Evolutionary conservation across 192 early-diverging fungal genomes (phyloP).

Genomic region (Coemansia sp.): DNA sequence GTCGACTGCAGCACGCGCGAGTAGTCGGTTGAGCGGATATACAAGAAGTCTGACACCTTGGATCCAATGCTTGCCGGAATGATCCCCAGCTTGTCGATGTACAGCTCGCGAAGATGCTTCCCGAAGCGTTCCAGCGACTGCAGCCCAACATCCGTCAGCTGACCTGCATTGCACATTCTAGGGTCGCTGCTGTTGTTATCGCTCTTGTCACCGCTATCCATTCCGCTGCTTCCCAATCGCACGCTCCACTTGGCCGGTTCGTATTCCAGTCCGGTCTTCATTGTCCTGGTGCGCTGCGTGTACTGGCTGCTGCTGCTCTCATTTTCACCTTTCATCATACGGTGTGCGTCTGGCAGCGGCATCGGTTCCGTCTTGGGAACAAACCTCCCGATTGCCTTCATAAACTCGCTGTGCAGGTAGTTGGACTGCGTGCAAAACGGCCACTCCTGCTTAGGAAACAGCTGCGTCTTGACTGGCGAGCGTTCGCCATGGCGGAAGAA

Average conservation of each 20-base stretch:
- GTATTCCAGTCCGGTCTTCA: constrained; percentile 33
- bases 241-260: constrained; percentile 38
- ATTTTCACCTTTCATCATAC: background rate
- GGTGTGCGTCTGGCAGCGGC: constrained; percentile 20
- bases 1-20: constrained; percentile 65
- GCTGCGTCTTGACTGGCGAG: constrained; percentile 16
- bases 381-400: constrained; percentile 36
- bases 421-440: constrained; percentile 32
- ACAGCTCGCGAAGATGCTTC: constrained; percentile 49
- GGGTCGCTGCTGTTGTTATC: background rate
- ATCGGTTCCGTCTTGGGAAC: constrained; percentile 23
- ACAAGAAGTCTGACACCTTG: constrained; percentile 38
- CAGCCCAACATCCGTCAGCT: constrained; percentile 59
- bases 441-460: constrained; percentile 16
- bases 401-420: constrained; percentile 35
- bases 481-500: constrained; percentile 52
- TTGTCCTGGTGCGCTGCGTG: constrained; percentile 17
- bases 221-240: constrained; percentile 9
- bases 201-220: background rate
- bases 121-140: constrained; percentile 47
- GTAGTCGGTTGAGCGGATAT: constrained; percentile 62
- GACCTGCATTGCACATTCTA: constrained; percentile 44
- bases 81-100: constrained; percentile 50
- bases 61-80: constrained; percentile 13
- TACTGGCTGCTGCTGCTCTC: constrained; percentile 1